phyloP scores from a whole-genome alignment of 139 green algal species.

The Trebouxia sp. region DNA sequence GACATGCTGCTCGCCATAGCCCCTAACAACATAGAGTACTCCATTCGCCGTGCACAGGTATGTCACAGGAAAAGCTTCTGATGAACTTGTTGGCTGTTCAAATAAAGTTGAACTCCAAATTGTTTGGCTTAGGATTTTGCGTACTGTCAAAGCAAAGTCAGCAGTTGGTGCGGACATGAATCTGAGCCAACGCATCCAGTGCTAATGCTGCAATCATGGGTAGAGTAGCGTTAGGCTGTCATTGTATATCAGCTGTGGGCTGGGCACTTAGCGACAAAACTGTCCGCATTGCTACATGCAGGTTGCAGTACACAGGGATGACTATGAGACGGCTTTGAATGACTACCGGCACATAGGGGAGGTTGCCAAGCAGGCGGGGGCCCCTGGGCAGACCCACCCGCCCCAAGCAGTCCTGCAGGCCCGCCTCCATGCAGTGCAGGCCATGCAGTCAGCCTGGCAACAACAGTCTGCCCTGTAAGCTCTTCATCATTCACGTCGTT shows the following conservation, averaged over 20 bases:
- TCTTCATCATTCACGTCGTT: neutral
- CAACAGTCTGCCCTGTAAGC: neutral
- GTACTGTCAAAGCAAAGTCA: no score
- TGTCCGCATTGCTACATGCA: constrained; percentile 19
- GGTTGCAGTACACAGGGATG: constrained; percentile 4
- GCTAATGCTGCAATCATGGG: no score
- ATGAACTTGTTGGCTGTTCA: neutral
- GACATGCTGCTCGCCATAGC: constrained; percentile 30
- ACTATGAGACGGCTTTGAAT: constrained; percentile 19
- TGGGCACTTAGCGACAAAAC: neutral
- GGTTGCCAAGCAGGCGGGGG: constrained; percentile 18
- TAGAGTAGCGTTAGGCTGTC: neutral
- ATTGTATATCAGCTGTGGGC: neutral
- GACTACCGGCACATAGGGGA: constrained; percentile 38
- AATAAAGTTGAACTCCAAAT: neutral
- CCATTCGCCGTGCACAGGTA: neutral
- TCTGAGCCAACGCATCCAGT: no score
- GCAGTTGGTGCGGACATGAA: no score
- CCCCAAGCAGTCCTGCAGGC: neutral
- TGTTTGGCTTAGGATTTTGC: no score
- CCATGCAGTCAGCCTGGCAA: neutral
- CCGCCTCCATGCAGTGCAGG: neutral
- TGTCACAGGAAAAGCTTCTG: neutral
- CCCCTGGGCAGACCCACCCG: neutral
- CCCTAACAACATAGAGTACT: constrained; percentile 12